Conservation (phyloP, 352 stramenopile genomes). For the Pilasporangium apinafurcum region DNA sequence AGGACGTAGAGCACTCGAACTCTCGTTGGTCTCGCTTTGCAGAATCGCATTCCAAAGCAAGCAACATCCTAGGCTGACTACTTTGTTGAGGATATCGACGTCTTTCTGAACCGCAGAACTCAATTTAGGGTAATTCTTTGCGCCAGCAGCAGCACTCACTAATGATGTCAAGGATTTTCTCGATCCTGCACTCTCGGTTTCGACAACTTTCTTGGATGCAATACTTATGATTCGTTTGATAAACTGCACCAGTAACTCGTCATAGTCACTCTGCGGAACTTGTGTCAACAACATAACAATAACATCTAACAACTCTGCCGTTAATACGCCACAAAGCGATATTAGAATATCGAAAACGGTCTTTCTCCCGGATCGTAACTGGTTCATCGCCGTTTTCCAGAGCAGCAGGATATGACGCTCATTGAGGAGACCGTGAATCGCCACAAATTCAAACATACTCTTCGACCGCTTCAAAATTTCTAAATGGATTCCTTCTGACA, state of each 20-base stretch:
- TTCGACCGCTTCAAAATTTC: slow-evolving; percentile 78
- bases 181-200: slow-evolving; percentile 51
- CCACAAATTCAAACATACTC: slow-evolving; percentile 63
- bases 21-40: slow-evolving; percentile 15
- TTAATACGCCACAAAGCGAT: slow-evolving; percentile 52
- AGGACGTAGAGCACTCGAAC: slow-evolving; percentile 11
- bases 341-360: slow-evolving; percentile 71
- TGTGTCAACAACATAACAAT: slow-evolving; percentile 70
- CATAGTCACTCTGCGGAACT: slow-evolving; percentile 62
- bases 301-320: slow-evolving; percentile 69
- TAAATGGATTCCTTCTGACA: slow-evolving; percentile 74
- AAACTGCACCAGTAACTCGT: slow-evolving; percentile 73
- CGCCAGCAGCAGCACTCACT: slow-evolving; percentile 44
- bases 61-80: slow-evolving; percentile 66
- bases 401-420: slow-evolving; percentile 67
- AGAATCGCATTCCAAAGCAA: slow-evolving; percentile 74
- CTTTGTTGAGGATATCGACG: slow-evolving; percentile 63
- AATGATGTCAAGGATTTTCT: slow-evolving; percentile 73
- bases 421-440: slow-evolving; percentile 43
- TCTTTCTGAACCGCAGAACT: slow-evolving; percentile 54
- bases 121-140: slow-evolving; percentile 28
- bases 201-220: slow-evolving; percentile 60
- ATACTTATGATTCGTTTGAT: slow-evolving; percentile 74
- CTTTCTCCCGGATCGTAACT: slow-evolving; percentile 64
- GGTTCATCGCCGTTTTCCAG: slow-evolving; percentile 66